Evolutionary conservation across 345 rosid species (phyloP).

Genomic region (Citrus maxima): DNA sequence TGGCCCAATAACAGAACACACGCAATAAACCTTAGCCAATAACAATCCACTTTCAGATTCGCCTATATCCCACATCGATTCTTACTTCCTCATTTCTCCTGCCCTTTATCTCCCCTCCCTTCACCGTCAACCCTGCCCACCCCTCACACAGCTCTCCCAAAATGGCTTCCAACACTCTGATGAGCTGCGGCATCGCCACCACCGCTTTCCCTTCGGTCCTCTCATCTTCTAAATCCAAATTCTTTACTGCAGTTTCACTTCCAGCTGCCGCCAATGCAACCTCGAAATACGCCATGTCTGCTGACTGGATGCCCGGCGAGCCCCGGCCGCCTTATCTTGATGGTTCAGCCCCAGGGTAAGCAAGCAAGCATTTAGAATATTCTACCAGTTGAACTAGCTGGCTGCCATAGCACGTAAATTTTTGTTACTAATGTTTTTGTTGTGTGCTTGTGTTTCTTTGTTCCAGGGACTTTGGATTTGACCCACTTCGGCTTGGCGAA

Average conservation of each 20-base stretch:
- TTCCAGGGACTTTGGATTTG: constrained; percentile 95
- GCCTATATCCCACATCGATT: constrained; percentile 24
- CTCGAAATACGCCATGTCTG: constrained; percentile 69
- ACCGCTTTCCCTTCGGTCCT: constrained; percentile 70
- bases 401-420: neutral
- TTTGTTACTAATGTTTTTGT: neutral
- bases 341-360: constrained; percentile 94
- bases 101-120: constrained; percentile 1
- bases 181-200: constrained; percentile 88
- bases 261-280: constrained; percentile 34
- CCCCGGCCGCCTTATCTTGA: constrained; percentile 96
- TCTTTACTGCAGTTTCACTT: constrained; percentile 39
- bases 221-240: constrained; percentile 72
- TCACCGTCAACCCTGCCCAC: neutral
- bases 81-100: neutral
- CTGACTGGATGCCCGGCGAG: constrained; percentile 98
- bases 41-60: constrained; percentile 50
- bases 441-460: neutral
- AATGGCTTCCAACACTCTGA: constrained; percentile 70
- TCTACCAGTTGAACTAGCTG: neutral
- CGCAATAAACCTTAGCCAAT: constrained; percentile 48
- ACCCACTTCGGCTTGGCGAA: constrained; percentile 89
- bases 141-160: neutral
- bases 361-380: neutral
- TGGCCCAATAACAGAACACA: constrained; percentile 58